A percentile compares a stretch with the other conserved stretches of the same genome.
phyloP scores from a whole-genome alignment of 306 rosid genomes.

The peach (Prunus persica) region Prunus_persica_NCBIv2 NC_034012.1:5503501-5504000 shows the following conservation, averaged over 20 bases:
- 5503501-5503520: not conserved
- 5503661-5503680: not conserved
- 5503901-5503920: not conserved
- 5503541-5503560: not conserved
- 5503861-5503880: not conserved
- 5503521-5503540: not conserved
- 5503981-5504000: not conserved
- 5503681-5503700: not conserved
- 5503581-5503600: not conserved
- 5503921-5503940: not conserved
- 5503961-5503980: not conserved
- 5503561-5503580: not conserved
- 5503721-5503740: not conserved
- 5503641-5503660: not conserved
- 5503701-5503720: not conserved
- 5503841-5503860: not conserved
- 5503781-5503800: no score
- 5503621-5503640: not conserved
- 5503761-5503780: no score
- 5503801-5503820: no score
- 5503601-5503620: not conserved
- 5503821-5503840: not conserved
- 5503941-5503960: not conserved
- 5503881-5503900: not conserved
- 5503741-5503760: not conserved